phyloP scores from a whole-genome alignment of 768 basidiomycete genomes.

The Tricholoma bakamatsutake region DNA sequence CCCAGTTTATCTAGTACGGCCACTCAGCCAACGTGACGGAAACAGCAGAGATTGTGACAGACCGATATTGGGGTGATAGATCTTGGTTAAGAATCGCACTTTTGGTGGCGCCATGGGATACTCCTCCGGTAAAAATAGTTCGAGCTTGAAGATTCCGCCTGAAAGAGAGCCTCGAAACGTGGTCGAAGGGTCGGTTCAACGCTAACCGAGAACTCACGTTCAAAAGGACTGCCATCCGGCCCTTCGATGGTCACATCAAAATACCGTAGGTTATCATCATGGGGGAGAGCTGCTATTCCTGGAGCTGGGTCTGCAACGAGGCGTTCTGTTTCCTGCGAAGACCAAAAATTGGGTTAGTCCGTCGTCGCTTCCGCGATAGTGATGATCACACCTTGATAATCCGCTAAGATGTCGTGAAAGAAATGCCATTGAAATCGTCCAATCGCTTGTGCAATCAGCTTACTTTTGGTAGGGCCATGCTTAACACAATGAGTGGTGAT shows the following conservation, averaged over 20 bases:
- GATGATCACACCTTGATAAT: constrained; percentile 41
- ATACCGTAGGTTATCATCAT: constrained; percentile 96
- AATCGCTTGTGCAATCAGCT: background rate
- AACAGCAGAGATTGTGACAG: constrained; percentile 22
- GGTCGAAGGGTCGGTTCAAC: background rate
- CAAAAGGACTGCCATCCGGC: constrained; percentile 91
- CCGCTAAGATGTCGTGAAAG: constrained; percentile 29
- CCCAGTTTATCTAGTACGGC: constrained; percentile 82
- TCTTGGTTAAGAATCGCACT: constrained; percentile 95
- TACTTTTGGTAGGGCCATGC: constrained; percentile 54
- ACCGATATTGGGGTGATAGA: constrained; percentile 99
- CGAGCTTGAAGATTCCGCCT: constrained; percentile 95
- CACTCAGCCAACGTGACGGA: background rate
- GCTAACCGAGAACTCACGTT: constrained; percentile 40
- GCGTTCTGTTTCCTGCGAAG: constrained; percentile 93
- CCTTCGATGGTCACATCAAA: constrained; percentile 98
- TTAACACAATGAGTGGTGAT: constrained; percentile 5
- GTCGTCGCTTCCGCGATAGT: constrained; percentile 1
- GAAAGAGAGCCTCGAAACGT: background rate
- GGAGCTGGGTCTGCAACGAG: constrained; percentile 96
- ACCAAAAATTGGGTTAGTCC: too few species aligned
- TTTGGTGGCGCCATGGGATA: constrained; percentile 99
- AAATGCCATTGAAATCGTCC: background rate
- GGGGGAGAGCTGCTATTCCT: constrained; percentile 91
- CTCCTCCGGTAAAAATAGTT: constrained; percentile 96